These are phyloP conservation scores for Pseudoturritis turrita DNA, from an alignment of 345 rosid genomes.

Conservation along the genomic window DNA sequence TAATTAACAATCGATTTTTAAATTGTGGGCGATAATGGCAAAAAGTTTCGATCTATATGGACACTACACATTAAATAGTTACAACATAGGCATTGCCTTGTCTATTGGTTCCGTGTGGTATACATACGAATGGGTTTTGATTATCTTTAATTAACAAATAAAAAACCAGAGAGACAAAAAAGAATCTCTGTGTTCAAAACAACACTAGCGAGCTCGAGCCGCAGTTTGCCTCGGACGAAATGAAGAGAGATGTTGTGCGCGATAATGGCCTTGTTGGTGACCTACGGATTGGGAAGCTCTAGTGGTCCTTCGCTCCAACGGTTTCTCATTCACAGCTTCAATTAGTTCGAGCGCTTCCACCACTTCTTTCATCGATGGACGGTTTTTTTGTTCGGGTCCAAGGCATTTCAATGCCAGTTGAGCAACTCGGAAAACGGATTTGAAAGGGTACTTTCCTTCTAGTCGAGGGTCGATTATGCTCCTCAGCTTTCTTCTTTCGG, in stretches of 20 bases:
- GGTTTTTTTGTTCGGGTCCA: constrained; percentile 59
- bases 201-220: constrained; percentile 27
- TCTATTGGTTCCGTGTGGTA: not conserved
- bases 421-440: constrained; percentile 59
- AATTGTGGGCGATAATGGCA: too few relatives aligned
- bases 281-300: constrained; percentile 28
- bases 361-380: constrained; percentile 91
- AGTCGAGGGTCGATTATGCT: constrained; percentile 62
- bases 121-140: not conserved
- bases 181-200: constrained; percentile 18
- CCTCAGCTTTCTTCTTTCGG: constrained; percentile 64
- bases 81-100: not conserved
- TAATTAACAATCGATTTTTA: too few relatives aligned
- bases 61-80: too few relatives aligned
- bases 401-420: constrained; percentile 70
- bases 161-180: not conserved
- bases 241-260: constrained; percentile 49
- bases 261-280: constrained; percentile 36
- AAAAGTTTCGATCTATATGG: too few relatives aligned
- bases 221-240: constrained; percentile 38
- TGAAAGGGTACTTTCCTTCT: constrained; percentile 79
- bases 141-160: not conserved
- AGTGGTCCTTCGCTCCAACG: constrained; percentile 44
- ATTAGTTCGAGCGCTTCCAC: constrained; percentile 57
- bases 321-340: constrained; percentile 48